These are phyloP conservation scores for Trichosporon ovoides DNA, from an alignment of 1,284 basidiomycete genomes.

Conservation along the genomic window DNA sequence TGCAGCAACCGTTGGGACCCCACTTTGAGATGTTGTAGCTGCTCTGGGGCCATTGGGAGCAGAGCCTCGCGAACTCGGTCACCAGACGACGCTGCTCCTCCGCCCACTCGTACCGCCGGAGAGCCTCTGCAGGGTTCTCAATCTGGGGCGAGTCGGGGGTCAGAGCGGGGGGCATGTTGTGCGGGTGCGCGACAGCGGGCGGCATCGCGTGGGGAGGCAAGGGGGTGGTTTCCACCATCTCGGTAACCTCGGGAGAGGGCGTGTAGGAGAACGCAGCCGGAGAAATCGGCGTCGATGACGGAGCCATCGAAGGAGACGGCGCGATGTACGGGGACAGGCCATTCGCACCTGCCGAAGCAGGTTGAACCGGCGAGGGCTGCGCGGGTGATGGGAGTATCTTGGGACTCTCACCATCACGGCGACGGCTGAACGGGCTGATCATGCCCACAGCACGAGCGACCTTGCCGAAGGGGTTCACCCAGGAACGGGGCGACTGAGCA, in stretches of 20 bases:
- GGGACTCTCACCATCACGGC: constrained; percentile 21
- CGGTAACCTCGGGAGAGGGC: constrained; percentile 18
- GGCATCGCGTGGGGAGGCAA: constrained; percentile 18
- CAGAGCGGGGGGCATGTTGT: constrained; percentile 21
- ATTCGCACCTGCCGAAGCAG: background rate
- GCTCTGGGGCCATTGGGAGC: constrained; percentile 65
- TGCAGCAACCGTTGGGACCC: constrained; percentile 54
- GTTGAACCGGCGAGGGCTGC: constrained; percentile 5
- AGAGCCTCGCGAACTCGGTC: constrained; percentile 39
- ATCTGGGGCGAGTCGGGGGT: constrained; percentile 17
- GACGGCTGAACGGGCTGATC: constrained; percentile 26
- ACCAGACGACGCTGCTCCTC: constrained; percentile 33
- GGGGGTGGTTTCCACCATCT: constrained; percentile 16
- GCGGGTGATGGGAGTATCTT: constrained; percentile 12
- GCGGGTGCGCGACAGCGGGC: constrained; percentile 16
- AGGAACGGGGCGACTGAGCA: constrained; percentile 24
- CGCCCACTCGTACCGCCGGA: constrained; percentile 30
- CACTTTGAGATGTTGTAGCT: constrained; percentile 73
- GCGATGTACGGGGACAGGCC: constrained; percentile 15
- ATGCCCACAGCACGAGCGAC: constrained; percentile 40
- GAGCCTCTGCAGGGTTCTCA: constrained; percentile 21
- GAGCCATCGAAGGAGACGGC: constrained; percentile 11
- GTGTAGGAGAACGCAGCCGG: constrained; percentile 17
- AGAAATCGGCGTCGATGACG: constrained; percentile 10
- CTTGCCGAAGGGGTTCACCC: constrained; percentile 39